Conservation (phyloP, 306 rosid genomes). For the Phaseolus lunatus region DNA sequence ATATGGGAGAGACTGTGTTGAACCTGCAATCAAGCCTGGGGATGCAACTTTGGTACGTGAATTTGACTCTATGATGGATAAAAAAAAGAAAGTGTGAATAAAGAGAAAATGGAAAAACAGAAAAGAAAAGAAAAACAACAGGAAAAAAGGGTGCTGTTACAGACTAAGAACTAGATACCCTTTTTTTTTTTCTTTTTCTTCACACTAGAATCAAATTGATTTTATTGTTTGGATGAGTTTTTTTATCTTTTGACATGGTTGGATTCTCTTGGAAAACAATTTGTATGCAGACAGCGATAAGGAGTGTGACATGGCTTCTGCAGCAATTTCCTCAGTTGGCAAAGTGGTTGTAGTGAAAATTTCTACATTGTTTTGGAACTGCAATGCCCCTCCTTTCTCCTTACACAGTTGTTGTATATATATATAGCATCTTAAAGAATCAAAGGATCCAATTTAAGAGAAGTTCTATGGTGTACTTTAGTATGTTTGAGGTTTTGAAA, state of each 20-base stretch:
- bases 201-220: background rate
- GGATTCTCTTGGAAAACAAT: background rate
- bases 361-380: slow-evolving; percentile 21
- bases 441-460: too few relatives aligned
- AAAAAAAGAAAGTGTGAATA: background rate
- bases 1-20: slow-evolving; percentile 86
- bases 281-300: slow-evolving; percentile 62
- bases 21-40: slow-evolving; percentile 94
- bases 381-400: slow-evolving; percentile 2
- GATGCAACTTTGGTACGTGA: slow-evolving; percentile 78
- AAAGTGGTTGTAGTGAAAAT: slow-evolving; percentile 50
- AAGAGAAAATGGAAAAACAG: background rate
- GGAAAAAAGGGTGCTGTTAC: slow-evolving; percentile 8
- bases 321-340: slow-evolving; percentile 76
- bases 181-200: background rate
- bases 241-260: slow-evolving; percentile 5
- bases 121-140: background rate
- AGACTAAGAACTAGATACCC: background rate
- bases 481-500: too few relatives aligned
- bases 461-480: too few relatives aligned
- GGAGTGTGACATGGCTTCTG: slow-evolving; percentile 86
- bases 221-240: background rate
- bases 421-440: background rate
- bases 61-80: background rate
- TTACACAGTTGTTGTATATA: background rate